phyloP scores from a whole-genome alignment of 2,329 filamentous ascomycete genomes.

The Chaetomium sp. region DNA sequence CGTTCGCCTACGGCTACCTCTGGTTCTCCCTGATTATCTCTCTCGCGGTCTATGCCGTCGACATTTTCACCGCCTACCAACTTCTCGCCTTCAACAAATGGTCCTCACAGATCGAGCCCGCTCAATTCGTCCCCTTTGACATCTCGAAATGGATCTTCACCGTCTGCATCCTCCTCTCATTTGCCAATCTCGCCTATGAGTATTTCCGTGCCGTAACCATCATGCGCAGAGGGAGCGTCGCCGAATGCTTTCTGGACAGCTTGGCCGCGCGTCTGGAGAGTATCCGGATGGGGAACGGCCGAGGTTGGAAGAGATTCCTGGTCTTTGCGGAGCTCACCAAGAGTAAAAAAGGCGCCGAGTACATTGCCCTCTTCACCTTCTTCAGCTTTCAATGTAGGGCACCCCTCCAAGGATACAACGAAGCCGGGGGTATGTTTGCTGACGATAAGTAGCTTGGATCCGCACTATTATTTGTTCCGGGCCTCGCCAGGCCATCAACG shows the following conservation, averaged over 20 bases:
- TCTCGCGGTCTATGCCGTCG: slow-evolving; percentile 81
- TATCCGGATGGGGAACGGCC: slow-evolving; percentile 70
- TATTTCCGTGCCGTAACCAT: slow-evolving; percentile 78
- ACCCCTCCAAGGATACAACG: background rate
- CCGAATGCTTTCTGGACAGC: slow-evolving; percentile 87
- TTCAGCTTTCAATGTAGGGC: slow-evolving; percentile 69
- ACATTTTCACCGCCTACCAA: slow-evolving; percentile 92
- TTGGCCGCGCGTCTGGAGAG: slow-evolving; percentile 84
- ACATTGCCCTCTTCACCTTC: slow-evolving; percentile 87
- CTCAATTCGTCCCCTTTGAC: slow-evolving; percentile 66
- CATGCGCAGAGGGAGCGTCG: slow-evolving; percentile 81
- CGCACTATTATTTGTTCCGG: slow-evolving; percentile 89
- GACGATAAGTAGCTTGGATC: slow-evolving; percentile 68
- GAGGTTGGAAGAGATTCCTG: slow-evolving; percentile 87
- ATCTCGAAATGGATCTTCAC: slow-evolving; percentile 95
- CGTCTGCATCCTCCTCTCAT: slow-evolving; percentile 86
- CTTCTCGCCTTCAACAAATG: slow-evolving; percentile 86
- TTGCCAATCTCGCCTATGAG: slow-evolving; percentile 78
- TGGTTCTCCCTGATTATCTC: slow-evolving; percentile 79
- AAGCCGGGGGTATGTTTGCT: slow-evolving; percentile 20
- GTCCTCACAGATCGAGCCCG: slow-evolving; percentile 80
- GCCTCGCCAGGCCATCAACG: slow-evolving; percentile 89
- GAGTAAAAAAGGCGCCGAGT: slow-evolving; percentile 87
- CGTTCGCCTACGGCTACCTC: slow-evolving; percentile 81
- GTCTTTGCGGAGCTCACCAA: slow-evolving; percentile 90